phyloP scores from a whole-genome alignment of 1,139 yeast species.

The Yamadazyma buinensis region DNA sequence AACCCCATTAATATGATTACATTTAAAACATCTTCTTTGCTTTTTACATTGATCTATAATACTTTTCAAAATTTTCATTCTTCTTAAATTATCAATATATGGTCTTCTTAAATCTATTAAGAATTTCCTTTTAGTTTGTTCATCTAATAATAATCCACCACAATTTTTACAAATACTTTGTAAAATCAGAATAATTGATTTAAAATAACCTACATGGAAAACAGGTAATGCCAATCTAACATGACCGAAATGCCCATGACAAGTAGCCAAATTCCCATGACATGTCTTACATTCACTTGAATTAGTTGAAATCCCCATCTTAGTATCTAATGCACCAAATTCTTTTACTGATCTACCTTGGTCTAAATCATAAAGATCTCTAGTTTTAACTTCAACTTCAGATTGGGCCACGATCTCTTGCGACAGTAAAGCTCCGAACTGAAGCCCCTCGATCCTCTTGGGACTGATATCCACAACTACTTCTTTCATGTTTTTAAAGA shows the following conservation, averaged over 20 bases:
- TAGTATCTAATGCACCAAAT: slow-evolving; percentile 86
- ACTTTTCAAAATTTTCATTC: slow-evolving; percentile 84
- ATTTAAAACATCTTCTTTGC: slow-evolving; percentile 83
- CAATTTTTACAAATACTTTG: slow-evolving; percentile 93
- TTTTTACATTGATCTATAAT: slow-evolving; percentile 91
- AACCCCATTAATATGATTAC: slow-evolving; percentile 91
- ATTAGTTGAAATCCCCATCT: slow-evolving; percentile 93
- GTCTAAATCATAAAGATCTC: slow-evolving; percentile 85
- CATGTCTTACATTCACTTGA: slow-evolving; percentile 84
- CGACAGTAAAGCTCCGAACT: slow-evolving; percentile 89
- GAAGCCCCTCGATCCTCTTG: slow-evolving; percentile 83
- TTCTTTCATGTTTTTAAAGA: slow-evolving; percentile 70
- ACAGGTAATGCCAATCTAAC: slow-evolving; percentile 91
- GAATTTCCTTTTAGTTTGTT: slow-evolving; percentile 64
- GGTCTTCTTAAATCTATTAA: slow-evolving; percentile 79
- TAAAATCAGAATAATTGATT: slow-evolving; percentile 80
- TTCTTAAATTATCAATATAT: slow-evolving; percentile 81
- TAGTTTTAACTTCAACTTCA: slow-evolving; percentile 87
- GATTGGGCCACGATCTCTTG: slow-evolving; percentile 90
- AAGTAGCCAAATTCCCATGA: slow-evolving; percentile 86
- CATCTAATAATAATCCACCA: slow-evolving; percentile 73
- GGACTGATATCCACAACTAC: slow-evolving; percentile 82
- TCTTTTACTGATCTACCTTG: slow-evolving; percentile 77
- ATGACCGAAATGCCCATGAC: slow-evolving; percentile 99
- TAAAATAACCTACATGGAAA: slow-evolving; percentile 96